A percentile compares a stretch with the other conserved stretches of the same genome.
Conservation (phyloP, 225 moss, liverwort and hornwort species). For the Asterella californica region DNA sequence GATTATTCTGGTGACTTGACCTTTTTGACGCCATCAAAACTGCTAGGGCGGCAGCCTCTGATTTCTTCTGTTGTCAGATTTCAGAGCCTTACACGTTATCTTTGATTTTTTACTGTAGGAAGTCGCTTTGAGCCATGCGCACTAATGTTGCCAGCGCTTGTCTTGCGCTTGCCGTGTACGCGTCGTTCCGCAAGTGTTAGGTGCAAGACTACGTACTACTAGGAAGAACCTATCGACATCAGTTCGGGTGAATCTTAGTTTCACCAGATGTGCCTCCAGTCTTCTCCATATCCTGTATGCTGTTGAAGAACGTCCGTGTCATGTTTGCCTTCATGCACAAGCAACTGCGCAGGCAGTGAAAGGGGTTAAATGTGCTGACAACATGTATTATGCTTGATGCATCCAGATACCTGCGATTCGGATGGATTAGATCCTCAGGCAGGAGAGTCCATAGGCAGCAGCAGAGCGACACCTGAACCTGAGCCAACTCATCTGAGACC, state of each 20-base stretch:
- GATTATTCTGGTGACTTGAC: slow-evolving; percentile 13
- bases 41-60: neutral
- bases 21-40: no score
- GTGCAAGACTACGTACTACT: neutral
- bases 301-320: neutral
- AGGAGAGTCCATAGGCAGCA: slow-evolving; percentile 10
- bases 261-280: neutral
- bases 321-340: neutral
- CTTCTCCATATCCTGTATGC: neutral
- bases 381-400: neutral
- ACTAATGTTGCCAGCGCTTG: neutral
- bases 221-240: no score
- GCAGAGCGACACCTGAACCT: neutral
- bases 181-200: neutral
- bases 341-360: neutral
- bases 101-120: no score
- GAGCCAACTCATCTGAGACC: neutral
- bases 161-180: neutral
- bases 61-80: neutral
- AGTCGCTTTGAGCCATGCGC: no score
- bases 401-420: slow-evolving; percentile 5
- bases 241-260: no score
- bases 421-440: neutral
- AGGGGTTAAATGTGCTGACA: neutral
- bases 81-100: no score